These are phyloP conservation scores for Vitis hybrid DNA, from an alignment of 177 flowering plant genomes.

Conservation along the genomic window DNA sequence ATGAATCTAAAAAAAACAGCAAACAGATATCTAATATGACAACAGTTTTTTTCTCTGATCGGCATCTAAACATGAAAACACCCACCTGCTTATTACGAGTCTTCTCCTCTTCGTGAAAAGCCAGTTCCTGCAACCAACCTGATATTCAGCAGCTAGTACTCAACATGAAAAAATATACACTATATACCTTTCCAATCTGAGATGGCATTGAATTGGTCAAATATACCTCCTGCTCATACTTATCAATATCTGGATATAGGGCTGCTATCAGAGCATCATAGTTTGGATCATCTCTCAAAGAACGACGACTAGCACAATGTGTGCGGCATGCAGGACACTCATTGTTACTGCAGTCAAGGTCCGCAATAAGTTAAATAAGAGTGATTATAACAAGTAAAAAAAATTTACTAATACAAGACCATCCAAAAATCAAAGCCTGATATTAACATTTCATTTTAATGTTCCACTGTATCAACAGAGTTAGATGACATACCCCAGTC, in stretches of 20 bases:
- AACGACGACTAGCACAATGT: conserved; percentile 98
- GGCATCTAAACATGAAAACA: neutral
- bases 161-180: neutral
- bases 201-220: neutral
- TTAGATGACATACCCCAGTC: conserved; percentile 65
- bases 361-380: too few species aligned
- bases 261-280: conserved; percentile 84
- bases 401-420: neutral
- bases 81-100: conserved; percentile 81
- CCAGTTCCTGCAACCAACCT: conserved; percentile 65
- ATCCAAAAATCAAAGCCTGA: neutral
- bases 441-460: neutral
- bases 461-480: neutral
- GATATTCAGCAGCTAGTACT: neutral
- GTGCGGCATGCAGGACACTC: conserved; percentile 99
- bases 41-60: neutral
- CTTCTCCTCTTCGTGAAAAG: conserved; percentile 87
- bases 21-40: too few species aligned
- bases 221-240: conserved; percentile 91
- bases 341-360: conserved; percentile 63
- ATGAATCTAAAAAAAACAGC: too few species aligned
- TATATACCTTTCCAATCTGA: neutral
- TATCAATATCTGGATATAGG: conserved; percentile 86
- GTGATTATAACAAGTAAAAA: neutral
- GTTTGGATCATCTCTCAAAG: conserved; percentile 95